phyloP scores from a whole-genome alignment of 306 rosid genomes.

The Lithocarpus polystachyus region DNA sequence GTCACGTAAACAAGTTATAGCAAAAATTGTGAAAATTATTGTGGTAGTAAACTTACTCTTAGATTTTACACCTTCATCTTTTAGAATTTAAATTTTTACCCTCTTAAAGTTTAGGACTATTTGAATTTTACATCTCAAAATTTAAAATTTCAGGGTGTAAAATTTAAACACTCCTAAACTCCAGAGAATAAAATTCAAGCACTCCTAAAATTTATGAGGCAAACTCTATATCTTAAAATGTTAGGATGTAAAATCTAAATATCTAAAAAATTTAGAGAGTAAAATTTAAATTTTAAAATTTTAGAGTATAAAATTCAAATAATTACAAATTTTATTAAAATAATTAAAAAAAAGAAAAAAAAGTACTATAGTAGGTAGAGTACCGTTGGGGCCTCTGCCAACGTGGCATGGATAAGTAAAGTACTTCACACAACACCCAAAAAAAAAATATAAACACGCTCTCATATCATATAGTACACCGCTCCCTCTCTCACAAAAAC shows the following conservation, averaged over 20 bases:
- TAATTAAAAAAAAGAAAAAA: neutral
- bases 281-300: too few relatives aligned
- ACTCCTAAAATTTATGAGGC: too few relatives aligned
- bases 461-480: too few relatives aligned
- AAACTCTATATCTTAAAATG: too few relatives aligned
- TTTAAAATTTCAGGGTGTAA: rapidly evolving
- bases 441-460: too few relatives aligned
- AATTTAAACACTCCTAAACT: rapidly evolving
- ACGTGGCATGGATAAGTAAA: constrained; percentile 38
- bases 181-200: rapidly evolving
- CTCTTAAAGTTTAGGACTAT: rapidly evolving
- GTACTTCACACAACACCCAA: too few relatives aligned
- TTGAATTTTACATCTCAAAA: rapidly evolving
- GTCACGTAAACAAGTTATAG: rapidly evolving
- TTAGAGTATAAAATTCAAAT: rapidly evolving
- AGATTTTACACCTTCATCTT: too few relatives aligned
- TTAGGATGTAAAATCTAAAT: too few relatives aligned
- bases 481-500: too few relatives aligned
- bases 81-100: too few relatives aligned
- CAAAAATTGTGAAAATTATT: rapidly evolving
- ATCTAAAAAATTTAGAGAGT: rapidly evolving
- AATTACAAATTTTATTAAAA: rapidly evolving
- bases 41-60: too few relatives aligned
- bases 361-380: constrained; percentile 7
- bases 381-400: constrained; percentile 45